A percentile compares a stretch with the other conserved stretches of the same genome.
phyloP scores from a whole-genome alignment of 495 filamentous ascomycete genomes.

The Penicillium maclennaniae region DNA sequence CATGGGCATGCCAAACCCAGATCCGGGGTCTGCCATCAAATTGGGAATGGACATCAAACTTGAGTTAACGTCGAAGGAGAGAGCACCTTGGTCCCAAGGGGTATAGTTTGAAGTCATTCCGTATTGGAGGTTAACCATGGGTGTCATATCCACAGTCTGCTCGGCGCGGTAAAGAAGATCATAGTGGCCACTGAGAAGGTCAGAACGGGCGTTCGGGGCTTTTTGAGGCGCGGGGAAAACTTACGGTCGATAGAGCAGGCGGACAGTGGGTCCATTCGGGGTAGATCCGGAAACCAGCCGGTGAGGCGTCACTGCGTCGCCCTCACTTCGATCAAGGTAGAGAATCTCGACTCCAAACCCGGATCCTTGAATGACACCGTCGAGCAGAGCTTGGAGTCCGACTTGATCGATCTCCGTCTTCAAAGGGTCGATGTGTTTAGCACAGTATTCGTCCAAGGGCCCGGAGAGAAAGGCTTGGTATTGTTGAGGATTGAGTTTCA shows the following conservation, averaged over 20 bases:
- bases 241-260: conserved; percentile 69
- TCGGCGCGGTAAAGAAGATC: conserved; percentile 81
- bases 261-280: conserved; percentile 52
- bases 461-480: conserved; percentile 69
- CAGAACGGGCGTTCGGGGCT: not conserved
- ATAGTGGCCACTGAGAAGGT: conserved; percentile 72
- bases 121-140: conserved; percentile 43
- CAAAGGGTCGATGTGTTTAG: conserved; percentile 64
- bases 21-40: conserved; percentile 42
- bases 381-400: conserved; percentile 70
- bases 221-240: conserved; percentile 20
- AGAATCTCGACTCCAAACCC: conserved; percentile 81
- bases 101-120: conserved; percentile 43
- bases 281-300: conserved; percentile 53
- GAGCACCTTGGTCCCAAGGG: conserved; percentile 40
- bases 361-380: conserved; percentile 69
- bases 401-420: conserved; percentile 86
- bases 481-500: conserved; percentile 65
- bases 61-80: conserved; percentile 49
- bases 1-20: conserved; percentile 33
- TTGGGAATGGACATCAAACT: conserved; percentile 50
- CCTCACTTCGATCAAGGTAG: conserved; percentile 85
- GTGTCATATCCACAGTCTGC: conserved; percentile 48
- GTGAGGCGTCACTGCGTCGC: conserved; percentile 74
- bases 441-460: conserved; percentile 67